phyloP scores from a whole-genome alignment of 495 filamentous ascomycete genomes.

The Cercophora sp. region DNA sequence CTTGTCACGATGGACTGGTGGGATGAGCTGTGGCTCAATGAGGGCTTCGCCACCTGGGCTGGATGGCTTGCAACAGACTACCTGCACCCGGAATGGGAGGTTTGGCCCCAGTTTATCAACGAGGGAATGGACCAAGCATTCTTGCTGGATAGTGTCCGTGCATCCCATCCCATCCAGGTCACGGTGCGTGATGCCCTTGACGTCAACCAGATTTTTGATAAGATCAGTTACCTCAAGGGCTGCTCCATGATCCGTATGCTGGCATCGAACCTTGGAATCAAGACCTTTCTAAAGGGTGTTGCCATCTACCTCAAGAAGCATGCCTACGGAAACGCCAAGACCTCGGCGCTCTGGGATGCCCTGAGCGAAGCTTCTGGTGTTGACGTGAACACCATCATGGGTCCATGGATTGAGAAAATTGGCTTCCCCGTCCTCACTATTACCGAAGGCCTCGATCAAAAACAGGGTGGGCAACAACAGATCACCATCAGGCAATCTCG shows the following conservation, averaged over 20 bases:
- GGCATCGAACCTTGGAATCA: slow-evolving; percentile 74
- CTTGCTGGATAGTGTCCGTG: slow-evolving; percentile 78
- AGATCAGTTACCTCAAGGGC: slow-evolving; percentile 93
- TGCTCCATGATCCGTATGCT: slow-evolving; percentile 95
- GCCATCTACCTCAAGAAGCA: slow-evolving; percentile 83
- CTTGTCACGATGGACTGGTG: slow-evolving; percentile 88
- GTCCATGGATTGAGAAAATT: slow-evolving; percentile 88
- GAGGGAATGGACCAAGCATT: slow-evolving; percentile 91
- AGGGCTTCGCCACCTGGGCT: slow-evolving; percentile 97
- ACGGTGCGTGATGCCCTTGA: slow-evolving; percentile 85
- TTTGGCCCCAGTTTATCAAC: slow-evolving; percentile 93
- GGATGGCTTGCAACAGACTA: slow-evolving; percentile 91
- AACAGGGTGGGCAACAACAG: slow-evolving; percentile 65
- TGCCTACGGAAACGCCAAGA: slow-evolving; percentile 90
- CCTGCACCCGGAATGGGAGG: slow-evolving; percentile 90
- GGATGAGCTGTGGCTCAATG: slow-evolving; percentile 95
- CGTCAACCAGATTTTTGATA: slow-evolving; percentile 94
- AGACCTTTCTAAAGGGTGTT: slow-evolving; percentile 85
- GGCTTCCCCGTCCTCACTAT: slow-evolving; percentile 89
- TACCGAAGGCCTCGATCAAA: too few relatives aligned
- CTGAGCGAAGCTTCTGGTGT: slow-evolving; percentile 83
- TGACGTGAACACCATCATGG: slow-evolving; percentile 84
- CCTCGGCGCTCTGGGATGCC: slow-evolving; percentile 88
- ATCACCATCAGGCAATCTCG: slow-evolving; percentile 79
- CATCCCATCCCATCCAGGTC: slow-evolving; percentile 93